These are phyloP conservation scores for Plasmodium coatneyi DNA, from an alignment of 169 alveolate species.

Conservation along the genomic window DNA sequence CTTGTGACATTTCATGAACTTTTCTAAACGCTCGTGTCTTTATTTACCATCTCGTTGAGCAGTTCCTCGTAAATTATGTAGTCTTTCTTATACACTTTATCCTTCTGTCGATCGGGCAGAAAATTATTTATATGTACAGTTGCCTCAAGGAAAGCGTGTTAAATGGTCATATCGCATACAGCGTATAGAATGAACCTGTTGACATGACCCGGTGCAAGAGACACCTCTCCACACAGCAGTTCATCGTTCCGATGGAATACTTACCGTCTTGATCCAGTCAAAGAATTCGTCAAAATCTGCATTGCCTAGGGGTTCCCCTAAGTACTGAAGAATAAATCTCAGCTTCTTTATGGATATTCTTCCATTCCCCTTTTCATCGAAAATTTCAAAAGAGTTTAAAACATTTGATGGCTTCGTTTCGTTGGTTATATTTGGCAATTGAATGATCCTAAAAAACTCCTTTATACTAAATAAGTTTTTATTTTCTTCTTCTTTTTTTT, in stretches of 20 bases:
- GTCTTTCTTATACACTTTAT: conserved; percentile 55
- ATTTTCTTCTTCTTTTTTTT: conserved; percentile 66
- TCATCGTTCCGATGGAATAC: not conserved
- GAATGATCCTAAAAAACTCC: conserved; percentile 66
- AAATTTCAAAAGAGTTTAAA: conserved; percentile 65
- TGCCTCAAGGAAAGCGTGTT: not conserved
- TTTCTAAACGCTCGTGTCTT: conserved; percentile 36
- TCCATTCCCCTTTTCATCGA: conserved; percentile 74
- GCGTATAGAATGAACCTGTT: not conserved
- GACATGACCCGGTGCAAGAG: not conserved
- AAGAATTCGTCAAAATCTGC: conserved; percentile 68
- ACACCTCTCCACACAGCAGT: not conserved
- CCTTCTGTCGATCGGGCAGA: conserved; percentile 16
- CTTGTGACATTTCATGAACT: not conserved
- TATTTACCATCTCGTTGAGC: conserved; percentile 52
- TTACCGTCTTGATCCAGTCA: conserved; percentile 71
- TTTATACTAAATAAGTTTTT: conserved; percentile 70
- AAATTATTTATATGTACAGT: not conserved
- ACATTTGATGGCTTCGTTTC: conserved; percentile 62
- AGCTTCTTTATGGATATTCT: conserved; percentile 50
- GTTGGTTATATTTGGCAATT: conserved; percentile 58
- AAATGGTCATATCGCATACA: not conserved
- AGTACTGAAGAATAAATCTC: conserved; percentile 63
- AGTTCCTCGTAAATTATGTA: conserved; percentile 61
- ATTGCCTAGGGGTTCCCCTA: conserved; percentile 70